A percentile compares a stretch with the other conserved stretches of the same genome.
phyloP scores from a whole-genome alignment of 768 basidiomycete genomes.

The Termitomyces heimii region DNA sequence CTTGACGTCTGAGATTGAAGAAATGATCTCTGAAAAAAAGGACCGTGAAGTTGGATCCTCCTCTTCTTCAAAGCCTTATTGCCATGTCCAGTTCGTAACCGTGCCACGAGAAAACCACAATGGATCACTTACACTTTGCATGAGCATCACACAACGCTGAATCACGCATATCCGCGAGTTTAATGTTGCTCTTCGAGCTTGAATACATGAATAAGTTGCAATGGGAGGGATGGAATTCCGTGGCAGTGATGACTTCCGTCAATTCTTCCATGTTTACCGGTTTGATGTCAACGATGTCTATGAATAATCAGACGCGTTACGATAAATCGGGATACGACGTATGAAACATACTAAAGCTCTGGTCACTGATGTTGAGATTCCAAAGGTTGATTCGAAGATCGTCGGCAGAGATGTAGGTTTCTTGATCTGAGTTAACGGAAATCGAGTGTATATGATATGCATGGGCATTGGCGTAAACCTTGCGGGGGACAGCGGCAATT shows the following conservation, averaged over 20 bases:
- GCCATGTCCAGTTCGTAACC: constrained; percentile 6
- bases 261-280: constrained; percentile 99
- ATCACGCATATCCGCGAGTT: constrained; percentile 98
- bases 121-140: constrained; percentile 75
- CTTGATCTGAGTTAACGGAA: constrained; percentile 98
- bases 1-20: constrained; percentile 98
- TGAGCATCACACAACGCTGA: constrained; percentile 94
- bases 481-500: constrained; percentile 96
- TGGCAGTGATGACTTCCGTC: constrained; percentile 99
- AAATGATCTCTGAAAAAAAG: constrained; percentile 99
- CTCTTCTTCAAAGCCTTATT: constrained; percentile 93
- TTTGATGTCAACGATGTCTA: constrained; percentile 99
- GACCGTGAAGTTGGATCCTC: constrained; percentile 96
- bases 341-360: constrained; percentile 87
- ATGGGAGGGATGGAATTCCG: constrained; percentile 95
- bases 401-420: constrained; percentile 99
- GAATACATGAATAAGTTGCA: constrained; percentile 99
- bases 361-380: constrained; percentile 98
- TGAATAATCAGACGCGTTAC: constrained; percentile 4
- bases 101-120: neutral
- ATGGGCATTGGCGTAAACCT: constrained; percentile 98
- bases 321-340: neutral
- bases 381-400: constrained; percentile 96
- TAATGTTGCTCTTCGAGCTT: constrained; percentile 99
- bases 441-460: constrained; percentile 99